A percentile compares a stretch with the other conserved stretches of the same genome.
Evolutionary conservation across 2,329 filamentous ascomycete species (phyloP).

Genomic region (Ceratocystis huliohia): DNA sequence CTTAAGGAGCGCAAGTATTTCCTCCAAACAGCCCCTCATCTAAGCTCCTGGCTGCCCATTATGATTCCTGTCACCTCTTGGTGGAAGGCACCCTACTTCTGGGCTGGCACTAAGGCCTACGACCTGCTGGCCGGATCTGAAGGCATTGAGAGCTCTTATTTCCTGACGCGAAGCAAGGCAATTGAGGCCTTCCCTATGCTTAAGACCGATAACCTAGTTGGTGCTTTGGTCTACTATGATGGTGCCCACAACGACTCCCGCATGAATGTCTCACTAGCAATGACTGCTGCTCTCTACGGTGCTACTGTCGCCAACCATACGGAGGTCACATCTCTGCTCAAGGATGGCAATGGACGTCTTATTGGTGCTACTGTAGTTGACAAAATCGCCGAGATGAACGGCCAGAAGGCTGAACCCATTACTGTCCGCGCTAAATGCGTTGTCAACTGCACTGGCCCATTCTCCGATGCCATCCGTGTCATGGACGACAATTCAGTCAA

Average conservation of each 20-base stretch:
- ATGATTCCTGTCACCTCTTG: conserved; percentile 64
- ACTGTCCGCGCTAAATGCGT: conserved; percentile 65
- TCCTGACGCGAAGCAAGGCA: conserved; percentile 73
- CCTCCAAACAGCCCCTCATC: conserved; percentile 59
- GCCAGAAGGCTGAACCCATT: conserved; percentile 47
- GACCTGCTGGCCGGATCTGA: conserved; percentile 75
- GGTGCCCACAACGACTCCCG: conserved; percentile 84
- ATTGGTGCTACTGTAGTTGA: conserved; percentile 65
- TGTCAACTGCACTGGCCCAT: conserved; percentile 81
- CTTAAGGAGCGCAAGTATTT: conserved; percentile 65
- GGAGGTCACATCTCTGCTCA: conserved; percentile 64
- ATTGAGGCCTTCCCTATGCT: conserved; percentile 82
- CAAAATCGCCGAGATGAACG: conserved; percentile 51
- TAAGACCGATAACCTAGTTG: conserved; percentile 64
- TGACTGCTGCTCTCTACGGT: conserved; percentile 80
- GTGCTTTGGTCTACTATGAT: conserved; percentile 82
- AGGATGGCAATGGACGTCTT: conserved; percentile 58
- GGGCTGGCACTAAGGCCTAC: conserved; percentile 68
- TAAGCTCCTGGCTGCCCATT: conserved; percentile 61
- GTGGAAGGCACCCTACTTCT: conserved; percentile 69
- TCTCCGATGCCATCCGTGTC: conserved; percentile 73
- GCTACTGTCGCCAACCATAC: conserved; percentile 72
- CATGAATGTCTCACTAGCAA: conserved; percentile 80
- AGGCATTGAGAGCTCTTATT: conserved; percentile 81
- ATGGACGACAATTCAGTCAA: conserved; percentile 61